Conservation (phyloP, 2,329 filamentous ascomycete genomes). For the Malbranchea cinnamomea region DNA sequence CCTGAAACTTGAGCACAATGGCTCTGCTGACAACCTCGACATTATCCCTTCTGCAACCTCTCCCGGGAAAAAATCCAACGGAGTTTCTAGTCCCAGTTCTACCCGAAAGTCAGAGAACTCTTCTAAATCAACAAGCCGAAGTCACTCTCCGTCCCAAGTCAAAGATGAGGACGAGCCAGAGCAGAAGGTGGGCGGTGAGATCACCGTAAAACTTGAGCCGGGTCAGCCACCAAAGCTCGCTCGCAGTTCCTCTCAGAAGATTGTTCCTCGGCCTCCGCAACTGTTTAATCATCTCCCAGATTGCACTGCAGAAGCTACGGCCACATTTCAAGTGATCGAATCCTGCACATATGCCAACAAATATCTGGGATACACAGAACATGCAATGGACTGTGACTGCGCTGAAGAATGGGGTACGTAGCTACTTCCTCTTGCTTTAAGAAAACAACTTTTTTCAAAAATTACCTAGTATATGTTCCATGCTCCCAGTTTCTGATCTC, state of each 20-base stretch:
- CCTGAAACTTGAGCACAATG: conserved; percentile 20
- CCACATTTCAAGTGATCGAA: conserved; percentile 64
- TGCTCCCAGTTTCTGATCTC: conserved; percentile 2
- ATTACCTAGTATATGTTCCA: not conserved
- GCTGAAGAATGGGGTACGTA: conserved; percentile 82
- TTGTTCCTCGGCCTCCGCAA: conserved; percentile 44
- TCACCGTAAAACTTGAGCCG: conserved; percentile 48
- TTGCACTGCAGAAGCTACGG: conserved; percentile 59
- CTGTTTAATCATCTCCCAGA: conserved; percentile 66
- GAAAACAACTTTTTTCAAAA: not conserved
- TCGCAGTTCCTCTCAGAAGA: conserved; percentile 59
- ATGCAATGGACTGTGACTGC: conserved; percentile 92
- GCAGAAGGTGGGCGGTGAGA: conserved; percentile 44
- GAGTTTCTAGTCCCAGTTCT: conserved; percentile 9
- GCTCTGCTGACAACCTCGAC: conserved; percentile 12
- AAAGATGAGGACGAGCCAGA: conserved; percentile 30
- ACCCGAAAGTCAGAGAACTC: conserved; percentile 11
- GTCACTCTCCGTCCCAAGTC: conserved; percentile 16
- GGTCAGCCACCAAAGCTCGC: conserved; percentile 56
- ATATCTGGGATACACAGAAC: conserved; percentile 77
- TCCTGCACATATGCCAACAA: conserved; percentile 87
- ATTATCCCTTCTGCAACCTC: conserved; percentile 4
- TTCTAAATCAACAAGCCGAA: conserved; percentile 12
- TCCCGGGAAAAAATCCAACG: conserved; percentile 11
- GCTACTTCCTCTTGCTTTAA: conserved; percentile 14